Percentiles rank a stretch among this genome's conserved stretches.
phyloP scores from a whole-genome alignment of 805 yeast genomes.

The Teunomyces barrocoloradensis region DNA sequence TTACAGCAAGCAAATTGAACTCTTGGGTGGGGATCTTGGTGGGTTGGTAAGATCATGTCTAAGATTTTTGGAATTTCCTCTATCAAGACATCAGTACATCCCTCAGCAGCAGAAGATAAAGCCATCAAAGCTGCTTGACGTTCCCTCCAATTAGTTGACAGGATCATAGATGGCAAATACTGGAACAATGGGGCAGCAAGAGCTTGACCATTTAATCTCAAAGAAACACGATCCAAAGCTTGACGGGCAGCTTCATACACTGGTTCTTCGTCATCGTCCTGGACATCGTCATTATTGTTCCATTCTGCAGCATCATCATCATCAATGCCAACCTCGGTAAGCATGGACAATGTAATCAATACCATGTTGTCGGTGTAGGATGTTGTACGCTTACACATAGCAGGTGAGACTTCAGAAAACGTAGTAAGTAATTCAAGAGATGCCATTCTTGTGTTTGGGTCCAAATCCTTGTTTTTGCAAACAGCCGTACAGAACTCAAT shows the following conservation, averaged over 20 bases:
- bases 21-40: slow-evolving; percentile 84
- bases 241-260: slow-evolving; percentile 92
- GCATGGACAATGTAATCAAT: slow-evolving; percentile 69
- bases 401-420: slow-evolving; percentile 90
- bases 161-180: slow-evolving; percentile 79
- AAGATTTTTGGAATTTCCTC: slow-evolving; percentile 77
- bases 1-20: slow-evolving; percentile 98
- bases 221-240: slow-evolving; percentile 86
- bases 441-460: slow-evolving; percentile 73
- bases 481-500: slow-evolving; percentile 84
- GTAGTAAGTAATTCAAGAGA: slow-evolving; percentile 88
- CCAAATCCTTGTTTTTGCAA: slow-evolving; percentile 76
- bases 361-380: slow-evolving; percentile 72
- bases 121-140: slow-evolving; percentile 98
- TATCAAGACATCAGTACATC: slow-evolving; percentile 86
- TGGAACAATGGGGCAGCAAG: slow-evolving; percentile 86
- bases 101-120: slow-evolving; percentile 94
- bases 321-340: slow-evolving; percentile 89
- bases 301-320: slow-evolving; percentile 85
- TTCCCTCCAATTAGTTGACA: slow-evolving; percentile 82
- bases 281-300: slow-evolving; percentile 80
- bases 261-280: slow-evolving; percentile 73
- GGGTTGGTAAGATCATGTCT: slow-evolving; percentile 81
- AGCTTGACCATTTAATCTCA: slow-evolving; percentile 77
- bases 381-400: slow-evolving; percentile 84